Evolutionary conservation across 1,284 basidiomycete genomes (phyloP).

Genomic region (Sanguinoderma infundibulare): DNA sequence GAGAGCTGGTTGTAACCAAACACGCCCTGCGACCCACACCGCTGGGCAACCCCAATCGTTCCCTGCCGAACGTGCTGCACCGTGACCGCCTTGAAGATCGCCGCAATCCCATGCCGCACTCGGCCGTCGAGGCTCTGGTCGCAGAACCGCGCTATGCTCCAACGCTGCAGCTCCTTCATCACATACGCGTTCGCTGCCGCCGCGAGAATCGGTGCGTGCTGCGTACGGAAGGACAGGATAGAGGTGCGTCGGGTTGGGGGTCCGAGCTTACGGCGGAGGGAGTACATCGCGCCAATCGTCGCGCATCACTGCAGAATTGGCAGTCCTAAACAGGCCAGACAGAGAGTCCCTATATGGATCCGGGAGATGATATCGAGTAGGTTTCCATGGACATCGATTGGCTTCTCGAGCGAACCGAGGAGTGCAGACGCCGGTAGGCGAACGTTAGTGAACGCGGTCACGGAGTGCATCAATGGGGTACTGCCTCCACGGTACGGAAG

Average conservation of each 20-base stretch:
- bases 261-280: conserved; percentile 42
- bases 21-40: conserved; percentile 55
- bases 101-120: conserved; percentile 44
- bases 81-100: conserved; percentile 43
- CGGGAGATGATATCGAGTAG: conserved; percentile 44
- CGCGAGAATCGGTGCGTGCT: conserved; percentile 48
- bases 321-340: conserved; percentile 37
- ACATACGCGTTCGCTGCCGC: conserved; percentile 46
- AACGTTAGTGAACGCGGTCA: conserved; percentile 47
- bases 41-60: conserved; percentile 42
- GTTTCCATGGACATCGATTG: conserved; percentile 31
- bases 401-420: conserved; percentile 37
- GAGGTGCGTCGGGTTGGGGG: conserved; percentile 30
- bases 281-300: conserved; percentile 45
- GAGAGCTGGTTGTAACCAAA: conserved; percentile 48
- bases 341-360: conserved; percentile 44
- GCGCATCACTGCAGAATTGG: conserved; percentile 38
- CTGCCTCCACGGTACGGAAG: conserved; percentile 41
- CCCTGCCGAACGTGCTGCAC: conserved; percentile 38
- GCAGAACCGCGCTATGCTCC: conserved; percentile 36
- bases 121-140: conserved; percentile 34
- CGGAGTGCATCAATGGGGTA: conserved; percentile 40
- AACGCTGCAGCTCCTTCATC: conserved; percentile 39
- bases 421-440: conserved; percentile 40
- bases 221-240: conserved; percentile 52